Conservation (phyloP, 805 yeast genomes). For the Candida caryicola region DNA sequence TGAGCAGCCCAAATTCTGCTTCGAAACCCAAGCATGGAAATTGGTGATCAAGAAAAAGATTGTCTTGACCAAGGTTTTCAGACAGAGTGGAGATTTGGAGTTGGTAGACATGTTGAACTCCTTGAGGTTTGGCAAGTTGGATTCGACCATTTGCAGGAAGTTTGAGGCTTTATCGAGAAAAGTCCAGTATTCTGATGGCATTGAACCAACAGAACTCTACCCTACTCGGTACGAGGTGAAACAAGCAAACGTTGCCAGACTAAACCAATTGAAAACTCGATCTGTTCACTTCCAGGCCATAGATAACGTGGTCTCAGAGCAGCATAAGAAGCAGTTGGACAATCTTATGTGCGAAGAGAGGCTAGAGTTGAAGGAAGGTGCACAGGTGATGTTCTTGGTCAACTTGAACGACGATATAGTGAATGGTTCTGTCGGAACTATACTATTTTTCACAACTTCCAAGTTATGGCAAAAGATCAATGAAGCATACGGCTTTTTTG, state of each 20-base stretch:
- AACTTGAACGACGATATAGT: conserved; percentile 74
- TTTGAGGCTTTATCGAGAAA: conserved; percentile 58
- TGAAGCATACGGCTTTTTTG: conserved; percentile 20
- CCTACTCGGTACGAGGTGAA: conserved; percentile 88
- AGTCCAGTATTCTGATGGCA: conserved; percentile 64
- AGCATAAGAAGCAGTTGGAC: conserved; percentile 40
- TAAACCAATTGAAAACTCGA: conserved; percentile 45
- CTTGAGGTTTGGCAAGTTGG: conserved; percentile 69
- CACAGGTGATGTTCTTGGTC: conserved; percentile 92
- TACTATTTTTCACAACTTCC: conserved; percentile 49
- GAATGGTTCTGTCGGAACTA: conserved; percentile 87
- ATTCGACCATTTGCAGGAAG: conserved; percentile 43
- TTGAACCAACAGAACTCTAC: conserved; percentile 84
- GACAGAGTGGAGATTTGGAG: conserved; percentile 79
- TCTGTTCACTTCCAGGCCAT: conserved; percentile 39
- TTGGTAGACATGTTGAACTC: conserved; percentile 79
- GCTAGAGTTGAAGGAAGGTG: conserved; percentile 70
- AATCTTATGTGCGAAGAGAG: conserved; percentile 68
- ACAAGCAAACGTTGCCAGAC: conserved; percentile 53
- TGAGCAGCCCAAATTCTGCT: conserved; percentile 54
- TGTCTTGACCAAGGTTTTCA: conserved; percentile 72
- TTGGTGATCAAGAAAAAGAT: conserved; percentile 61
- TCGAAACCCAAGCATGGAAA: conserved; percentile 72
- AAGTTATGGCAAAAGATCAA: conserved; percentile 22
- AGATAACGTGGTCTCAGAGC: conserved; percentile 27